phyloP scores from a whole-genome alignment of 2,329 filamentous ascomycete species.

The Emergomyces orientalis region DNA sequence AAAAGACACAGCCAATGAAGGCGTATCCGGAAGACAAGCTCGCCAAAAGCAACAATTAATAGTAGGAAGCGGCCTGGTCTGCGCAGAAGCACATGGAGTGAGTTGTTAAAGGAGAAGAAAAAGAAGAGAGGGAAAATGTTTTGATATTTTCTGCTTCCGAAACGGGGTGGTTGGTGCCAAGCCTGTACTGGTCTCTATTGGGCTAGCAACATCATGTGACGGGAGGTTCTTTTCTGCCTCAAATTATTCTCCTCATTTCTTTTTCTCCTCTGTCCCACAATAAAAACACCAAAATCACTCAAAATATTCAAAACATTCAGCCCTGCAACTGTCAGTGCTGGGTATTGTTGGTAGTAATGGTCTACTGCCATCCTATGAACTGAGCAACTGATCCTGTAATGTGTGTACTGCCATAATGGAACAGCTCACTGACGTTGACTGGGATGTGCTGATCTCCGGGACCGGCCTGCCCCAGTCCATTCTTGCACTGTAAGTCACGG shows the following conservation, averaged over 20 bases:
- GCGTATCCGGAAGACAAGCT: constrained; percentile 30
- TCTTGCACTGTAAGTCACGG: constrained; percentile 57
- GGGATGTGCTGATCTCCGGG: constrained; percentile 72
- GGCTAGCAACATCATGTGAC: constrained; percentile 1
- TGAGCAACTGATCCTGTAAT: constrained; percentile 3
- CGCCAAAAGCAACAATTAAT: constrained; percentile 23
- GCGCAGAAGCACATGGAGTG: constrained; percentile 34
- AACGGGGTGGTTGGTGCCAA: background rate
- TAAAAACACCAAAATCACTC: background rate
- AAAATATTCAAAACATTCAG: background rate
- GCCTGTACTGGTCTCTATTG: background rate
- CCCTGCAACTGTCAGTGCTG: background rate
- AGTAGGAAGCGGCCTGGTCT: constrained; percentile 23
- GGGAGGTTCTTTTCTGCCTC: background rate
- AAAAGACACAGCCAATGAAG: constrained; percentile 48
- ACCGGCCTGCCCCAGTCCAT: constrained; percentile 71
- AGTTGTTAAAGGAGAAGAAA: constrained; percentile 21
- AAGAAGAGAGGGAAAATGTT: constrained; percentile 12
- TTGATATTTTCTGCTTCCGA: background rate
- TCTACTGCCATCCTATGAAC: background rate
- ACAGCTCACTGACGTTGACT: constrained; percentile 60
- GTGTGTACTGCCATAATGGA: constrained; percentile 47
- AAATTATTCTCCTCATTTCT: background rate
- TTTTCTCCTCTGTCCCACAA: constrained; percentile 3
- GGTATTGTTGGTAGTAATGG: background rate